Evolutionary conservation across 805 yeast genomes (phyloP), one percentile per base, ranked within the genome.

Genomic region (Myxozyma udenii): DNA sequence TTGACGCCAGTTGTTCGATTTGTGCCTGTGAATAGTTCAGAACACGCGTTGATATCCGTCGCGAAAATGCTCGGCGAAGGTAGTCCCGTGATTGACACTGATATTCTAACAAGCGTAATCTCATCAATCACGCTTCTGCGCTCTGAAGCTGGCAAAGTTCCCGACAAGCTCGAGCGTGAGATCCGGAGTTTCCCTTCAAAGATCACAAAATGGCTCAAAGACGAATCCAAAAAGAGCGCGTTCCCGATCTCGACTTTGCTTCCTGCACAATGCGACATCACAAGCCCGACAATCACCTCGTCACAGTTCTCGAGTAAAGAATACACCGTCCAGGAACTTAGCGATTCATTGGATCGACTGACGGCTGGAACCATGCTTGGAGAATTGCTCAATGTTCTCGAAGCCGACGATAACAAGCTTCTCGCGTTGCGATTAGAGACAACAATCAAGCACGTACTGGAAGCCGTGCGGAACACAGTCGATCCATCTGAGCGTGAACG

Each of bases 111-210:
- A 56, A 81, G 80, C 42, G 81, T 85, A 7, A 81, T 90, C 1
- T 87, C 95, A 0, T 88, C 95, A 0, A 76, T 85, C 18, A 95
- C 89, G 2, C 87, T 89, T 26, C 68, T 88, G 46, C 72, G 96
- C 61, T 95, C 85, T 58, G 76, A 83, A 53, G 88, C 85, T 12
- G 98, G 98, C 5, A 78, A 78, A 43, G 66, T 91, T 40, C 93
- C 96, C 1, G 84, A 88, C 0, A 93, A 19, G 5, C 25, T 54
- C n/a, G 25, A n/a, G 2, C 33, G 39, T 9, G 58, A 49, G 22
- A 14, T 54, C 14, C 42, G 19, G 11, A 45, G 33, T 14, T 24
- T 54, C 11, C 56, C 58, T 3, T 18, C 42, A 12, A 41, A 43
- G 24, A 23, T 54, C 21, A 46, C 54, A 6, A 41, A 44, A 18